phyloP scores from a whole-genome alignment of 2,329 filamentous ascomycete genomes.

The Alternaria triticina region DNA sequence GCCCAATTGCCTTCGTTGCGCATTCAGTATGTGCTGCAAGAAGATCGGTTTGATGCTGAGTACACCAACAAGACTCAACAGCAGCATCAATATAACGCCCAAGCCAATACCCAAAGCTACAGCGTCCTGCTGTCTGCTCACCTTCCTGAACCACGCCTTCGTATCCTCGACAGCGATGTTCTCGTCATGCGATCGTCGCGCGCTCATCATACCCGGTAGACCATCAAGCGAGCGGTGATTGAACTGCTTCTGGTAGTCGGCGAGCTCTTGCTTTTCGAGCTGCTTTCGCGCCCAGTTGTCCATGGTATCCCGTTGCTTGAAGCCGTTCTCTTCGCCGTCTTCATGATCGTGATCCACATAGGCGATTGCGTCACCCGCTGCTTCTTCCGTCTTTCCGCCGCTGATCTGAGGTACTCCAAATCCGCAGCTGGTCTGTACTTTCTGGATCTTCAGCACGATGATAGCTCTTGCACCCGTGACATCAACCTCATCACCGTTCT shows the following conservation, averaged over 20 bases:
- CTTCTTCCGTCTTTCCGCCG: constrained; percentile 11
- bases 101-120: constrained; percentile 25
- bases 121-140: constrained; percentile 34
- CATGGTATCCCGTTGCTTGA: constrained; percentile 59
- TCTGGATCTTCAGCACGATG: constrained; percentile 66
- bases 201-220: constrained; percentile 45
- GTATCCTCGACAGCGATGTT: constrained; percentile 54
- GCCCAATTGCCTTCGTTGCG: constrained; percentile 33
- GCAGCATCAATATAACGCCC: constrained; percentile 28
- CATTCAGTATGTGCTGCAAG: constrained; percentile 28
- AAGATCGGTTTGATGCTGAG: constrained; percentile 27
- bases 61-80: constrained; percentile 22
- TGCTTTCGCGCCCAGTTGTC: constrained; percentile 59
- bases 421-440: constrained; percentile 70
- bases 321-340: constrained; percentile 15
- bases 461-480: constrained; percentile 57
- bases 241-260: constrained; percentile 62
- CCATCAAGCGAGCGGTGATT: constrained; percentile 53
- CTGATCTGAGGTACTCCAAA: constrained; percentile 66
- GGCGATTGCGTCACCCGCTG: constrained; percentile 21
- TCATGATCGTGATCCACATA: constrained; percentile 27
- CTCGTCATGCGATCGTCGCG: constrained; percentile 56
- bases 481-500: constrained; percentile 34
- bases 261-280: constrained; percentile 58
- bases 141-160: constrained; percentile 33